Evolutionary conservation across 2,329 filamentous ascomycete genomes (phyloP), one percentile per base, ranked within the genome.

Genomic region (Stemphylium lycopersici): DNA sequence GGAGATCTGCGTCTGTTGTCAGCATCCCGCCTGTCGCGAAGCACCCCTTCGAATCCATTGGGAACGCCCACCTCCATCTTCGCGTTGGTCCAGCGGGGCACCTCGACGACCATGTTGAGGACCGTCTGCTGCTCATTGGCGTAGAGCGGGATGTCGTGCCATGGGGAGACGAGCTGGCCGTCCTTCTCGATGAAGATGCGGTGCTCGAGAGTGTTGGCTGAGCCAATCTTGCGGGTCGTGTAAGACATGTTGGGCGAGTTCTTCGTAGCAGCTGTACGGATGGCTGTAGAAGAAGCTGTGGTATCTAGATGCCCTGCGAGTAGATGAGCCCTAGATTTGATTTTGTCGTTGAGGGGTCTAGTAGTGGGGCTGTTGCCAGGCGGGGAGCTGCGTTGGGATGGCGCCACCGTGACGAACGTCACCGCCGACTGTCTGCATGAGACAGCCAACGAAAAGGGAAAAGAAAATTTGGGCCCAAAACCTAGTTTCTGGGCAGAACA

Each of bases 61-160:
- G 34, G 41, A 34, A 58, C 54, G 81, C 89, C 67, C 79, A 96
- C 93, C 90, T 99, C 95, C 80, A 96, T 90, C 88, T 99, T 99
- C 74, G 90, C 95, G 82, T 99, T 99, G 83, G 93, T 96, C 95
- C 95, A 99, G 83, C 95, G 89, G 73, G 95, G 95, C 73, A 99
- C 97, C 89, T 99, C 95, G 72, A 99, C 95, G 64, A 99, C 78
- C 95, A 99, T 99, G 89, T 99, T 99, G 75, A 99, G 86, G 77
- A 98, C 83, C 70, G 89, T 96, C 85, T 96, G 87, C 83, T 96
- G 90, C 80, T 90, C 84, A 79, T 99, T 96, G 87, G 93, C 93
- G 77, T 92, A 99, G 69, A 99, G 90, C 60, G 95, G 95, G 68
- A 99, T 92, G 78, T 99, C 95, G 84, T 99, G 95, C 87, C 97